Conservation (phyloP, 1,139 yeast species). For the Geotrichum bryndzae region DNA sequence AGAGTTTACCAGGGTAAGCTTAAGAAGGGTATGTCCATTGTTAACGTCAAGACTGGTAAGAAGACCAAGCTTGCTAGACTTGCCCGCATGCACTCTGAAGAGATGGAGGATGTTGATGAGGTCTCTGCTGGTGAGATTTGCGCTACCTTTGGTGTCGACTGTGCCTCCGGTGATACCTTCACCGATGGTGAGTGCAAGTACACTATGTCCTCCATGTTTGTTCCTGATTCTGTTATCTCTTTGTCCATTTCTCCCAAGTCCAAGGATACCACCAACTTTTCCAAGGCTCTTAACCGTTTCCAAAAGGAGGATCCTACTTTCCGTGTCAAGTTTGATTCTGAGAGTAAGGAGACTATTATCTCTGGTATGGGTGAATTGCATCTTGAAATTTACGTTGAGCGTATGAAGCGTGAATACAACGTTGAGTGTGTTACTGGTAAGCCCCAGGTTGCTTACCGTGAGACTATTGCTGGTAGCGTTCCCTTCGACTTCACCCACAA, state of each 20-base stretch:
- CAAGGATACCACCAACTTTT: constrained; percentile 82
- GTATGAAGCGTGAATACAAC: constrained; percentile 95
- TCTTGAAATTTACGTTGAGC: constrained; percentile 92
- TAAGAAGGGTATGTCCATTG: constrained; percentile 83
- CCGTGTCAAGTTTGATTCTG: constrained; percentile 83
- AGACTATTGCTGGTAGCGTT: constrained; percentile 69
- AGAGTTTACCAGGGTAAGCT: constrained; percentile 95
- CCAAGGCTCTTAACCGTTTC: constrained; percentile 94
- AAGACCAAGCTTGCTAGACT: constrained; percentile 90
- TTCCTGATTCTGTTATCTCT: constrained; percentile 96
- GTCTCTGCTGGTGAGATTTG: constrained; percentile 98
- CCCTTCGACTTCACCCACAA: constrained; percentile 93
- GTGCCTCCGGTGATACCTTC: constrained; percentile 99
- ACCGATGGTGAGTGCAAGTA: constrained; percentile 64
- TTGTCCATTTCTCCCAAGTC: constrained; percentile 83
- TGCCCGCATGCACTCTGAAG: constrained; percentile 98
- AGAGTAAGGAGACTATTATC: constrained; percentile 91
- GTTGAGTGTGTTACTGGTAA: constrained; percentile 94
- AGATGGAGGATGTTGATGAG: constrained; percentile 95
- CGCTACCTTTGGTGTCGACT: constrained; percentile 98
- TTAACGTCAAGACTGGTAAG: constrained; percentile 88
- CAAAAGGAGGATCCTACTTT: constrained; percentile 99
- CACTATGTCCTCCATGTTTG: constrained; percentile 96
- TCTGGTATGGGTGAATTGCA: constrained; percentile 99
- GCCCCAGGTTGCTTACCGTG: constrained; percentile 98